These are phyloP conservation scores for Jamesozyma rosinii DNA, from an alignment of 805 yeast genomes.

Conservation along the genomic window DNA sequence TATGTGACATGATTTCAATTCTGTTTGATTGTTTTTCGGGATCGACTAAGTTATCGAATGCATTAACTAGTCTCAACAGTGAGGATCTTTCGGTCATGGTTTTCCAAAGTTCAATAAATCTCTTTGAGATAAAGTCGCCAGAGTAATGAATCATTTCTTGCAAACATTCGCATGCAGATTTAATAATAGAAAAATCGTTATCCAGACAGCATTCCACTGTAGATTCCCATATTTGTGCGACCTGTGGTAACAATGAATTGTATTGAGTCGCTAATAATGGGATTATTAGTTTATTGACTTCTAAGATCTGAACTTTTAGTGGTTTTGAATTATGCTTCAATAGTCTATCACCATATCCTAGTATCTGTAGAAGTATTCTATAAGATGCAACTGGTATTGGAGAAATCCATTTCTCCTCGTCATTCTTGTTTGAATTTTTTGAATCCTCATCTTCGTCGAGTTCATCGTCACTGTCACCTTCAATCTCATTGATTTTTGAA, in stretches of 20 bases:
- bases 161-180: conserved; percentile 18
- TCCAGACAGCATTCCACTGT: conserved; percentile 14
- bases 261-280: conserved; percentile 46
- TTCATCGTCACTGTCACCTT: conserved; percentile 27
- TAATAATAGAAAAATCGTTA: conserved; percentile 18
- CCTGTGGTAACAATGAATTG: conserved; percentile 24
- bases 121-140: conserved; percentile 21
- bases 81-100: conserved; percentile 10
- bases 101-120: conserved; percentile 26
- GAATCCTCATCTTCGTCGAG: conserved; percentile 13
- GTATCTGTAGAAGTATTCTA: conserved; percentile 47
- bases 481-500: conserved; percentile 20
- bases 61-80: conserved; percentile 10
- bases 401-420: conserved; percentile 51
- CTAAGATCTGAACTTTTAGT: conserved; percentile 49
- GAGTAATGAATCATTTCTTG: conserved; percentile 15
- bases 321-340: conserved; percentile 57
- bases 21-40: background rate
- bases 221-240: conserved; percentile 26
- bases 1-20: background rate
- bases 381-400: conserved; percentile 57
- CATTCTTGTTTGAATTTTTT: conserved; percentile 14
- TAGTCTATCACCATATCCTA: conserved; percentile 59
- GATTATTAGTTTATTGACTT: conserved; percentile 35
- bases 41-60: background rate